Conservation (phyloP, 176 grass and related monocot genomes). For the Oryza australiensis region DNA sequence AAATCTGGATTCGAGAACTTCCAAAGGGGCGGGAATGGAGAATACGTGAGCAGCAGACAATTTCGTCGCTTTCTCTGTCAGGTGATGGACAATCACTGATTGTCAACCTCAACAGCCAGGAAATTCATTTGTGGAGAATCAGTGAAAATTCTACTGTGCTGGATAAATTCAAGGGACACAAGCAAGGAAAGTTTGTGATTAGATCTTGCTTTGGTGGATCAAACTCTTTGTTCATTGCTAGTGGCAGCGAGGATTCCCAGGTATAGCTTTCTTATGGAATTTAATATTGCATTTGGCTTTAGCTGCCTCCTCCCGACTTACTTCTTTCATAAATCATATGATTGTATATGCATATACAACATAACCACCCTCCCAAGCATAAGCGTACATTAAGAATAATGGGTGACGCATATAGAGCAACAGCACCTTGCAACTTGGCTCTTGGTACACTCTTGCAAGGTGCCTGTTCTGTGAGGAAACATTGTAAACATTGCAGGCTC, state of each 20-base stretch:
- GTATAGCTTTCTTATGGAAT: constrained; percentile 41
- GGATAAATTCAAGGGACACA: constrained; percentile 84
- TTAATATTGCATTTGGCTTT: constrained; percentile 5
- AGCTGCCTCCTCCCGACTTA: background rate
- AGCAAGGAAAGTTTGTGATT: constrained; percentile 81
- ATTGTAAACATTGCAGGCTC: background rate
- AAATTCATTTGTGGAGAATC: constrained; percentile 90
- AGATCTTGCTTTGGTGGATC: constrained; percentile 97
- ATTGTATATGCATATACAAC: background rate
- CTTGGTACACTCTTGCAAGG: constrained; percentile 11
- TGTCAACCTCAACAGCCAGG: constrained; percentile 90
- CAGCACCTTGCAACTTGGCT: background rate
- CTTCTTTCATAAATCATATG: constrained; percentile 11
- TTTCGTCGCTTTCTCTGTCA: constrained; percentile 83
- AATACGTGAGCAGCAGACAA: constrained; percentile 64
- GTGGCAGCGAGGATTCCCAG: constrained; percentile 97
- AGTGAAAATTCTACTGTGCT: constrained; percentile 47
- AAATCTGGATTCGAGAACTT: constrained; percentile 86
- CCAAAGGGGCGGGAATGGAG: constrained; percentile 64
- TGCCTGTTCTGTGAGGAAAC: background rate
- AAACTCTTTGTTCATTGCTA: constrained; percentile 73
- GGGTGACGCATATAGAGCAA: background rate
- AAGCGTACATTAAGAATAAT: background rate
- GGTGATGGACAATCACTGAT: constrained; percentile 76
- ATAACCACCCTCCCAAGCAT: background rate